Percentiles rank a stretch among this genome's conserved stretches.
phyloP scores from a whole-genome alignment of 345 rosid genomes.

The Cardamine occulta region DNA sequence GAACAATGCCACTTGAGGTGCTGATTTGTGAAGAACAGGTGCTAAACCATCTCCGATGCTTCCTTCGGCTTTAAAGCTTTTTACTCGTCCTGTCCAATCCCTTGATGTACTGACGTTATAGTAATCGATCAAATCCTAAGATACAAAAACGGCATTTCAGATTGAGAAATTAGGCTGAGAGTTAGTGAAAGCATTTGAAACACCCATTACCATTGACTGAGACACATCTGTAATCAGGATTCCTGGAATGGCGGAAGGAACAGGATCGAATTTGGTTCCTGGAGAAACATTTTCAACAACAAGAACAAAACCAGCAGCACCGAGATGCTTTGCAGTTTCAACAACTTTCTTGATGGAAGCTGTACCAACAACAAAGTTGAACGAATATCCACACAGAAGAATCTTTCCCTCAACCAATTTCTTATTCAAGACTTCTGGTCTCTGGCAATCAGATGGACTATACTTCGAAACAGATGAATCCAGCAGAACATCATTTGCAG shows the following conservation, averaged over 20 bases:
- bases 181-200: constrained; percentile 16
- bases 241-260: constrained; percentile 85
- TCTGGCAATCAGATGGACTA: constrained; percentile 96
- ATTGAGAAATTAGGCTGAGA: constrained; percentile 12
- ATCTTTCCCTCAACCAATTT: constrained; percentile 84
- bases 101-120: constrained; percentile 83
- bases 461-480: constrained; percentile 76
- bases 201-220: constrained; percentile 73
- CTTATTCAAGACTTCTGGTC: constrained; percentile 89
- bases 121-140: constrained; percentile 91
- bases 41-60: constrained; percentile 92
- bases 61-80: constrained; percentile 83
- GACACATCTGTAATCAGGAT: constrained; percentile 79
- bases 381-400: constrained; percentile 98
- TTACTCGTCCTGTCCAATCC: constrained; percentile 98
- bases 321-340: constrained; percentile 81
- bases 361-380: constrained; percentile 92
- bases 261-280: constrained; percentile 95
- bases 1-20: constrained; percentile 96
- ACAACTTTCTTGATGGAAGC: constrained; percentile 95
- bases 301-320: constrained; percentile 96
- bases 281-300: constrained; percentile 97
- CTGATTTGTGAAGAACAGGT: constrained; percentile 91
- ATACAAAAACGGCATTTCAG: constrained; percentile 2
- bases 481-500: constrained; percentile 91